A percentile compares a stretch with the other conserved stretches of the same genome.
phyloP scores from a whole-genome alignment of 1,139 yeast genomes.

The Suhomyces yuchorum region DNA sequence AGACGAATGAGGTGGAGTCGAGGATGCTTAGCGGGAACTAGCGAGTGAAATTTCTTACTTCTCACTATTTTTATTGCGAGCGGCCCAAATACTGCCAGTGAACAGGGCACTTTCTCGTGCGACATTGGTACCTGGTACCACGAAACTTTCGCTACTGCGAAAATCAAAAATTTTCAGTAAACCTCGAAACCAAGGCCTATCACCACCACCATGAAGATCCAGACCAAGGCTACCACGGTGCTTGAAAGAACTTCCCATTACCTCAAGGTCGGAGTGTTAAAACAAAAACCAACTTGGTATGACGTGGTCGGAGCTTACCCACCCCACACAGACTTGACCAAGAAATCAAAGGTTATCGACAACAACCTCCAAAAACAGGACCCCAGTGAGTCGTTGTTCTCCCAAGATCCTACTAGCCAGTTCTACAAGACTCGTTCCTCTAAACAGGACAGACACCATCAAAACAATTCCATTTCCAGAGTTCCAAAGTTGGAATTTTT shows the following conservation, averaged over 20 bases:
- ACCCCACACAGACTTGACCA: slow-evolving; percentile 66
- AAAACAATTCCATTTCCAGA: slow-evolving; percentile 42
- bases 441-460: slow-evolving; percentile 27
- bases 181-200: slow-evolving; percentile 1
- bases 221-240: slow-evolving; percentile 67
- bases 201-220: slow-evolving; percentile 57
- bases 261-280: slow-evolving; percentile 64
- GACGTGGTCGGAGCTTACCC: slow-evolving; percentile 80
- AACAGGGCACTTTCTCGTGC: no score
- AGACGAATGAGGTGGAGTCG: neutral
- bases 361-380: slow-evolving; percentile 29
- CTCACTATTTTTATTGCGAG: neutral
- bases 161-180: slow-evolving; percentile 10
- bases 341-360: slow-evolving; percentile 40
- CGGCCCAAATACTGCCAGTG: no score
- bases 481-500: slow-evolving; percentile 67
- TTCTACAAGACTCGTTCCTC: slow-evolving; percentile 54
- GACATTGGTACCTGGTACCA: neutral
- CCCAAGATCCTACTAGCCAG: slow-evolving; percentile 16
- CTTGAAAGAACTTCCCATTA: slow-evolving; percentile 77
- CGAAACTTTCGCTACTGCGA: neutral
- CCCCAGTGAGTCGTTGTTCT: slow-evolving; percentile 30
- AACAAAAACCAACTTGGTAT: slow-evolving; percentile 82
- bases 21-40: neutral
- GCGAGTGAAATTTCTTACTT: neutral